A percentile compares a stretch with the other conserved stretches of the same genome.
These are phyloP conservation scores for Gynandropsis gynandra DNA, from an alignment of 345 rosid species.

Conservation along the genomic window DNA sequence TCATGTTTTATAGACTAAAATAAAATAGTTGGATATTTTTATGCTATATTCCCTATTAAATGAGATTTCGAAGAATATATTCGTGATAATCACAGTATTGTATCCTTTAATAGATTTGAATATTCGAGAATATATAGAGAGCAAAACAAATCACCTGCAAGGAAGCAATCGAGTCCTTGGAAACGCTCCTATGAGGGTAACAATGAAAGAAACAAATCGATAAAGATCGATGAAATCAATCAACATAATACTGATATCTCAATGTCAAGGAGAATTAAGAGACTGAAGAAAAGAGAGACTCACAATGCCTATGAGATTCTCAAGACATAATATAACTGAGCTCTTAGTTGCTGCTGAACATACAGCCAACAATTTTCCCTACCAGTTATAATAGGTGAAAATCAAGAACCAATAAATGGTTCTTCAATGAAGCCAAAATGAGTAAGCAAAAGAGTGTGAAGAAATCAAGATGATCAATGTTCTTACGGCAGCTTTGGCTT, in stretches of 20 bases:
- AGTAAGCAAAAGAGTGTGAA: background rate
- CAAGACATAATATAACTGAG: constrained; percentile 86
- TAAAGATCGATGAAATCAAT: background rate
- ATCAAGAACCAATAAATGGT: constrained; percentile 12
- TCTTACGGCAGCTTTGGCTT: constrained; percentile 83
- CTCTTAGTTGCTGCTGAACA: constrained; percentile 99
- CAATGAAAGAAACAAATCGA: constrained; percentile 7
- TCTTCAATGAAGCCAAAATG: no score
- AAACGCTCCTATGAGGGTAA: constrained; percentile 55
- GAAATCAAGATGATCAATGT: background rate
- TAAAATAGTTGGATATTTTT: no score
- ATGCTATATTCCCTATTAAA: no score
- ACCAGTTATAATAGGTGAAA: constrained; percentile 1
- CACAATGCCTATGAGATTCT: constrained; percentile 77
- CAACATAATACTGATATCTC: no score
- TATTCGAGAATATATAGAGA: no score
- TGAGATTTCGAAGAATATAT: no score
- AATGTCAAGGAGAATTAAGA: background rate
- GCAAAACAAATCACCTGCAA: constrained; percentile 73
- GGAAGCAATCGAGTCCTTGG: constrained; percentile 90
- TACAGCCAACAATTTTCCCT: constrained; percentile 80
- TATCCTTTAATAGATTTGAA: no score
- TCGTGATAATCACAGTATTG: no score
- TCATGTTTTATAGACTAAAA: no score
- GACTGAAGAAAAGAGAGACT: constrained; percentile 12